These are phyloP conservation scores for Pichiaceae sp. DNA, from an alignment of 1,139 yeast species.

Conservation along the genomic window DNA sequence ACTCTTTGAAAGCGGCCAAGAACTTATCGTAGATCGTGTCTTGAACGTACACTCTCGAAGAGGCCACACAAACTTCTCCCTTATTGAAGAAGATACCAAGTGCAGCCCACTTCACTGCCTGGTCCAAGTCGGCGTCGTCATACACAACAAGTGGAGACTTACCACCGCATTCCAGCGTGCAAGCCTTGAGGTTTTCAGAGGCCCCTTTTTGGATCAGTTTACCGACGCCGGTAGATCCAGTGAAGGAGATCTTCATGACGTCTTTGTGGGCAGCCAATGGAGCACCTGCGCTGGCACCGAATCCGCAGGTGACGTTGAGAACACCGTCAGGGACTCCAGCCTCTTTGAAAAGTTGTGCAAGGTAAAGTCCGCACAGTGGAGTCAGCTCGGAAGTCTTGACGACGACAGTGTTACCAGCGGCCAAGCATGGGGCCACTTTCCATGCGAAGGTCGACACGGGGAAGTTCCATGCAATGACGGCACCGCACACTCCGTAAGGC, in stretches of 20 bases:
- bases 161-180: conserved; percentile 58
- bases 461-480: conserved; percentile 57
- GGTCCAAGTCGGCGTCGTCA: conserved; percentile 50
- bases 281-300: conserved; percentile 43
- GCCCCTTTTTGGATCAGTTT: conserved; percentile 47
- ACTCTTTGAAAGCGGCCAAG: conserved; percentile 36
- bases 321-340: conserved; percentile 57
- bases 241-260: conserved; percentile 47
- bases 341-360: conserved; percentile 37
- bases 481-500: conserved; percentile 56
- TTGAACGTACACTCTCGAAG: conserved; percentile 46
- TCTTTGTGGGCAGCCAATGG: conserved; percentile 42
- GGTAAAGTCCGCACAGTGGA: conserved; percentile 43
- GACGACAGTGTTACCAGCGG: conserved; percentile 51
- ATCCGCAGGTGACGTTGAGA: conserved; percentile 45
- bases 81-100: conserved; percentile 48
- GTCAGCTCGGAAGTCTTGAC: conserved; percentile 52
- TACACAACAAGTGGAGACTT: conserved; percentile 49
- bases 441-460: conserved; percentile 53
- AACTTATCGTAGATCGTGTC: conserved; percentile 31
- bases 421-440: conserved; percentile 56
- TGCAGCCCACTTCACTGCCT: conserved; percentile 56
- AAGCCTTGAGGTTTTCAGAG: conserved; percentile 41
- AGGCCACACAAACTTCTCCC: conserved; percentile 55
- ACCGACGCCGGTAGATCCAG: conserved; percentile 54